Percentiles rank a stretch among this genome's conserved stretches.
phyloP scores from a whole-genome alignment of 768 basidiomycete species.

The Psilocybe sp. region DNA sequence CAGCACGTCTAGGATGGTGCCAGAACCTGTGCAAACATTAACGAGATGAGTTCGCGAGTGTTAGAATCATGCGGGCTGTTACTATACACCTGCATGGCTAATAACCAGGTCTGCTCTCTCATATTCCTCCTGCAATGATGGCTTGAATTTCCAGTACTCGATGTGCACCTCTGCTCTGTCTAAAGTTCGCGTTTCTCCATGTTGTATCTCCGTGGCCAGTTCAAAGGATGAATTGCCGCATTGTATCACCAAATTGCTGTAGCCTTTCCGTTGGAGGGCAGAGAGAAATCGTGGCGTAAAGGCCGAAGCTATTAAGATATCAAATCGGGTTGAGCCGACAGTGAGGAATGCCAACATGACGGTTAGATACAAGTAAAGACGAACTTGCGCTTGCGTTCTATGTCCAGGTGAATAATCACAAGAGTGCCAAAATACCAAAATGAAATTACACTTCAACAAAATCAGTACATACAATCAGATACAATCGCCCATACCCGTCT shows the following conservation, averaged over 20 bases:
- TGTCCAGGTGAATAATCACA: background rate
- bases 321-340: constrained; percentile 88
- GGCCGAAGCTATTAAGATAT: constrained; percentile 61
- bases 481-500: no score
- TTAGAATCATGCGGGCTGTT: background rate
- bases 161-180: constrained; percentile 46
- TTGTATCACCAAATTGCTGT: constrained; percentile 66
- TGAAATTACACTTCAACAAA: no score
- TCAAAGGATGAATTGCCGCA: constrained; percentile 68
- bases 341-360: constrained; percentile 68
- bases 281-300: constrained; percentile 57
- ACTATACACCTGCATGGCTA: constrained; percentile 82
- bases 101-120: constrained; percentile 74
- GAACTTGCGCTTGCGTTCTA: constrained; percentile 3
- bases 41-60: background rate
- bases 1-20: constrained; percentile 89
- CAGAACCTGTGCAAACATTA: constrained; percentile 62
- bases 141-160: constrained; percentile 72
- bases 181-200: constrained; percentile 23
- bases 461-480: no score
- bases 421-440: no score
- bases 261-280: constrained; percentile 53
- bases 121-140: constrained; percentile 66
- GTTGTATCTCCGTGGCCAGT: constrained; percentile 23
- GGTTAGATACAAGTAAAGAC: background rate